Percentiles rank a stretch among this genome's conserved stretches.
Evolutionary conservation across 2,329 filamentous ascomycete genomes (phyloP).

Genomic region (Endoconidiophora laricicola): DNA sequence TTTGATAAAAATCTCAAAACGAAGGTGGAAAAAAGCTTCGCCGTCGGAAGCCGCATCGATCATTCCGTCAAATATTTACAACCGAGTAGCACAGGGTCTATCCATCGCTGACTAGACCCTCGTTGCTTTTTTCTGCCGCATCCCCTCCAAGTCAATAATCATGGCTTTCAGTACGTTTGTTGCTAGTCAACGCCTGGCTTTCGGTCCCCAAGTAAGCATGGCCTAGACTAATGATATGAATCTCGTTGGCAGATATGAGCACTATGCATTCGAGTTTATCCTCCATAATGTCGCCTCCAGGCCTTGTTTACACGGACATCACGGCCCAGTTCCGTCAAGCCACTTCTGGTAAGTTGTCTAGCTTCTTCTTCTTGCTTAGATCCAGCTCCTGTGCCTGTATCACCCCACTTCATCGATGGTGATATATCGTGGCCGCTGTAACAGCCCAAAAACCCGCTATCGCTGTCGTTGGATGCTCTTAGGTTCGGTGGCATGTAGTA

Average conservation of each 20-base stretch:
- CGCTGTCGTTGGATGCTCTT: neutral
- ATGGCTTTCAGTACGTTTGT: too few relatives aligned
- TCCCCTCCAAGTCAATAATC: too few relatives aligned
- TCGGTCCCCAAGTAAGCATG: too few relatives aligned
- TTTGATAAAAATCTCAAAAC: too few relatives aligned
- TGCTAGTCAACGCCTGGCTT: too few relatives aligned
- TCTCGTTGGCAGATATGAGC: neutral
- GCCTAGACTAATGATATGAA: too few relatives aligned
- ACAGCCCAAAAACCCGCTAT: neutral
- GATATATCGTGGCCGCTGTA: neutral
- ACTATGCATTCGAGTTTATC: neutral
- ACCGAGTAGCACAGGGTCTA: too few relatives aligned
- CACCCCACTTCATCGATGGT: slow-evolving; percentile 1
- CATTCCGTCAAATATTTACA: too few relatives aligned
- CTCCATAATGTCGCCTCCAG: neutral
- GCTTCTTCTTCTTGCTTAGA: neutral
- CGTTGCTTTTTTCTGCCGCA: too few relatives aligned
- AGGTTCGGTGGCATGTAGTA: neutral
- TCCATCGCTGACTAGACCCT: too few relatives aligned
- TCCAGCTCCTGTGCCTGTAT: neutral
- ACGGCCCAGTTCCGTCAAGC: slow-evolving; percentile 8
- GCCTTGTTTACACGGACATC: slow-evolving; percentile 11
- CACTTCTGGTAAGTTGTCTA: slow-evolving; percentile 6
- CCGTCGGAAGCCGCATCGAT: neutral
- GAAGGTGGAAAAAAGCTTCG: neutral